phyloP scores from a whole-genome alignment of 2,329 filamentous ascomycete species.

The Chlorencoelia australis region DNA sequence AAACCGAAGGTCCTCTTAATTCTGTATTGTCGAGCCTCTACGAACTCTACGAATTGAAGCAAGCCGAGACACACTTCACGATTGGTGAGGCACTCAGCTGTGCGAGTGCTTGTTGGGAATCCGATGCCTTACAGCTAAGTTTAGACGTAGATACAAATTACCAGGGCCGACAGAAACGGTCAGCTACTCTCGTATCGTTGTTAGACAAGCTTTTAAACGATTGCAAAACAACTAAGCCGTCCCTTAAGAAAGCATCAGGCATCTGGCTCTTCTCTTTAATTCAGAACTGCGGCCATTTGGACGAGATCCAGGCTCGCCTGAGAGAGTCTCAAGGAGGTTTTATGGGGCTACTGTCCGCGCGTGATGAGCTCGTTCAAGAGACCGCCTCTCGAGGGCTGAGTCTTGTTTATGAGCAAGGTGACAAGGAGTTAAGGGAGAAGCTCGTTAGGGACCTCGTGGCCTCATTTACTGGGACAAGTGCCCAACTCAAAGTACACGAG shows the following conservation, averaged over 20 bases:
- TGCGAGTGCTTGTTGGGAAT: slow-evolving; percentile 71
- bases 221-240: slow-evolving; percentile 77
- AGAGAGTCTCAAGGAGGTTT: slow-evolving; percentile 78
- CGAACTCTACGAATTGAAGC: slow-evolving; percentile 70
- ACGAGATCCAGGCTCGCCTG: slow-evolving; percentile 62
- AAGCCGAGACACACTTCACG: slow-evolving; percentile 80
- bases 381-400: slow-evolving; percentile 83
- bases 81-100: slow-evolving; percentile 82
- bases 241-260: slow-evolving; percentile 80
- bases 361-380: slow-evolving; percentile 92
- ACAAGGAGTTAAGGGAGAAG: slow-evolving; percentile 63
- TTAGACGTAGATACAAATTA: slow-evolving; percentile 59
- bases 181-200: slow-evolving; percentile 28
- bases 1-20: slow-evolving; percentile 32
- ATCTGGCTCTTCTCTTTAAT: slow-evolving; percentile 93
- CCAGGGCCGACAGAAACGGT: slow-evolving; percentile 32
- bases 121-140: slow-evolving; percentile 63
- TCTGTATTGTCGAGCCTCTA: slow-evolving; percentile 60
- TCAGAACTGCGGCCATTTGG: slow-evolving; percentile 77
- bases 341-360: slow-evolving; percentile 73
- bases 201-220: slow-evolving; percentile 66
- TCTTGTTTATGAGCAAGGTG: slow-evolving; percentile 90
- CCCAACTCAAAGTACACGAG: slow-evolving; percentile 71
- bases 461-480: slow-evolving; percentile 59
- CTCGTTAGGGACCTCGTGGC: slow-evolving; percentile 66